phyloP scores from a whole-genome alignment of 257 asterid species.

The Przewalskia tangutica region DNA sequence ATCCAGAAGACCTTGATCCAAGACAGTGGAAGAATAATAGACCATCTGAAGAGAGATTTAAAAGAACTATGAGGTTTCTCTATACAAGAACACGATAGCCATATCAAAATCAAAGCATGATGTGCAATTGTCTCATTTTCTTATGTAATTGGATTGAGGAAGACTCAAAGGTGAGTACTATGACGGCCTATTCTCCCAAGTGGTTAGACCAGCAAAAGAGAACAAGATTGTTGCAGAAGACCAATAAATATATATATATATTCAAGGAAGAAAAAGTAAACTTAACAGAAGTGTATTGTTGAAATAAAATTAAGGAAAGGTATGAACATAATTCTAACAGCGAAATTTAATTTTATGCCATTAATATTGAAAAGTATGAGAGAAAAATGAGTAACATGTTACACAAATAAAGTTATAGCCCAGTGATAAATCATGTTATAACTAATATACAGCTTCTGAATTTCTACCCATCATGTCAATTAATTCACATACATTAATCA shows the following conservation, averaged over 20 bases:
- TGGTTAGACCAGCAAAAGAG: neutral
- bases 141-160: neutral
- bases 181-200: neutral
- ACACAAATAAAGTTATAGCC: neutral
- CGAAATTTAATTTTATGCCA: neutral
- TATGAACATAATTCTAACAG: neutral
- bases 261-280: neutral
- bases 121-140: neutral
- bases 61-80: constrained; percentile 7
- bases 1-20: constrained; percentile 85
- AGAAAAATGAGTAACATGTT: neutral
- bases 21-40: constrained; percentile 68
- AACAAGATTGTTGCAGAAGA: neutral
- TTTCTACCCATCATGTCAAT: neutral
- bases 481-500: neutral
- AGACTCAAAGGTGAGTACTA: neutral
- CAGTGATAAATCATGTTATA: neutral
- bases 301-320: neutral
- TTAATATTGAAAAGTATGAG: neutral
- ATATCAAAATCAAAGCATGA: neutral
- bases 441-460: neutral
- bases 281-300: neutral
- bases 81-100: neutral
- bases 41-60: constrained; percentile 47
- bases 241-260: neutral